A percentile compares a stretch with the other conserved stretches of the same genome.
These are phyloP conservation scores for Metschnikowia lunata DNA, from an alignment of 805 yeast genomes.

Conservation along the genomic window DNA sequence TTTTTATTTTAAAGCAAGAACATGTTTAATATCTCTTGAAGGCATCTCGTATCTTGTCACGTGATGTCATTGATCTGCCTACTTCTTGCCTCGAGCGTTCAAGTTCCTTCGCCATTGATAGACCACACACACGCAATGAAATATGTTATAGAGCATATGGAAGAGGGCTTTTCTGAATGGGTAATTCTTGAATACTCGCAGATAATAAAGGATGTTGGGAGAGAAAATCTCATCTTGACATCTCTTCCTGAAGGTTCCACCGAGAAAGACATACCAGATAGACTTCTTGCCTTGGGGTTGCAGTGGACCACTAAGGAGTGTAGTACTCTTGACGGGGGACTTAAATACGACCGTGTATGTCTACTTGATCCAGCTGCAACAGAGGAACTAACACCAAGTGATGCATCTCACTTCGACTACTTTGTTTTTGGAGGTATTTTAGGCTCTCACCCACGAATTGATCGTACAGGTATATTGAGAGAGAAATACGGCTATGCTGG, in stretches of 20 bases:
- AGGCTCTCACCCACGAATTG: conserved; percentile 91
- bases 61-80: too few relatives aligned
- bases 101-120: too few relatives aligned
- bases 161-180: conserved; percentile 95
- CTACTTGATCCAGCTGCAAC: conserved; percentile 86
- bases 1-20: too few relatives aligned
- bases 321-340: conserved; percentile 45
- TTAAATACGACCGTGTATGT: conserved; percentile 56
- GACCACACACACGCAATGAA: conserved; percentile 49
- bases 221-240: conserved; percentile 66
- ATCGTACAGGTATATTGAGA: conserved; percentile 87
- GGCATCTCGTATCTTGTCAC: too few relatives aligned
- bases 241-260: conserved; percentile 68
- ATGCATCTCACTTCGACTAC: conserved; percentile 64
- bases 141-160: conserved; percentile 96
- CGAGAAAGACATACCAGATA: conserved; percentile 58
- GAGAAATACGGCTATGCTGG: conserved; percentile 79
- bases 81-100: too few relatives aligned
- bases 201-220: conserved; percentile 79
- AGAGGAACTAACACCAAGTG: conserved; percentile 68
- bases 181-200: conserved; percentile 82
- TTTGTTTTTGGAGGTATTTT: conserved; percentile 95
- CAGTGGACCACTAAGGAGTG: conserved; percentile 82
- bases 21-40: too few relatives aligned
- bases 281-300: conserved; percentile 56